Base-by-base conservation (phyloP, 73 alveolate genomes). In the Paramecium octaurelia region DNA sequence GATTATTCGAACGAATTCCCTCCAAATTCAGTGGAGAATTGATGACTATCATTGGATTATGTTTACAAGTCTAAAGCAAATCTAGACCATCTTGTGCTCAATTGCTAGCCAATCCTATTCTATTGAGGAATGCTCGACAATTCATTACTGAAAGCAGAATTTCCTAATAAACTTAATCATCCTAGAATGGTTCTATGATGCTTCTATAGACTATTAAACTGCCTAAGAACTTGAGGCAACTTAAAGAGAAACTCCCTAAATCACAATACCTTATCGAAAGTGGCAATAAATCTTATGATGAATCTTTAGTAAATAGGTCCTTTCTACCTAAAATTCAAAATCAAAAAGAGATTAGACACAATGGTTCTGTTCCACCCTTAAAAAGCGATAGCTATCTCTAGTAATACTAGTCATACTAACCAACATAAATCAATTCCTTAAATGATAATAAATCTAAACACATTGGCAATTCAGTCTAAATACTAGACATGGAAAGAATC, bases 1-100 rank as follows among this genome's bases (percentile, higher is more conserved):
- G 93, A 23, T 50, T 64, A 60, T 87, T 60, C 44, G 93, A 87
- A 36, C 31, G 93, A 18, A 87, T 87, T 3, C 93, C 93, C 2
- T 75, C 57, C 0, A 75, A 75, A 36, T 75, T n/a, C 21, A 31
- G 60, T 34, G 38, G 48, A 31, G 88, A 75, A 31, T 40, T 75
- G 18, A 34, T 75, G 58, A 75, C 18, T 20, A 36, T 75, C 4
- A 75, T 34, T 31, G 42, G 68, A 75, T 40, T 75, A 40, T 75
- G 88, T 18, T 40, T 75, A 40, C n/a, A 75, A 75, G 88, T 75
- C 3, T 5, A 29, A 36, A 36, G 60, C 18, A 75, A 75, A 36
- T 29, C 38, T 14, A 75, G 88, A 10, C 88, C 88, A 0, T 14
- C 40, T 3, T 34, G 60, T 31, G 9, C 10, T 31, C 16, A 29